These are phyloP conservation scores for Noccaea bulbosa DNA, from an alignment of 345 rosid species.

Conservation along the genomic window DNA sequence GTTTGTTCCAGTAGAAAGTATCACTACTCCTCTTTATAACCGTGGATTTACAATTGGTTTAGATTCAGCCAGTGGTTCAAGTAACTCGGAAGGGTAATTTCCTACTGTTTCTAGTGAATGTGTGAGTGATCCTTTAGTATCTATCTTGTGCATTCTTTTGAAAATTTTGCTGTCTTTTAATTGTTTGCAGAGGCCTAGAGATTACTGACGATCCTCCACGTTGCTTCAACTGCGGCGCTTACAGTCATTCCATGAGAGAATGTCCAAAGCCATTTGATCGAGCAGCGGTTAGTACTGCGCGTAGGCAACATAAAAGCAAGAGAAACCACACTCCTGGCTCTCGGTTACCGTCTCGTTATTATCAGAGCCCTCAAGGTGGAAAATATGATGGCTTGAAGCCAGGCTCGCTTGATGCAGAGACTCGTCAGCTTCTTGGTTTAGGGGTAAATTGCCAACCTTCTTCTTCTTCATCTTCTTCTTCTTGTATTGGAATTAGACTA, in stretches of 20 bases:
- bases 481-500: background rate
- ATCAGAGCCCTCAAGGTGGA: slow-evolving; percentile 68
- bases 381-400: slow-evolving; percentile 91
- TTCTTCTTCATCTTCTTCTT: background rate
- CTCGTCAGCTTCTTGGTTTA: slow-evolving; percentile 74
- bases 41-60: slow-evolving; percentile 85
- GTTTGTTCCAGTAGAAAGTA: slow-evolving; percentile 52
- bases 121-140: slow-evolving; percentile 6
- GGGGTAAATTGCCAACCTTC: slow-evolving; percentile 57
- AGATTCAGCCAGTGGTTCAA: slow-evolving; percentile 66
- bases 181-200: slow-evolving; percentile 66
- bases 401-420: slow-evolving; percentile 80
- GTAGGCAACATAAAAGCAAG: slow-evolving; percentile 74
- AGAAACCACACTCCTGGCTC: slow-evolving; percentile 61
- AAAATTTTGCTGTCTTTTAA: background rate
- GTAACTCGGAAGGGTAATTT: slow-evolving; percentile 69
- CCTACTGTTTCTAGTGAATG: background rate
- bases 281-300: slow-evolving; percentile 79
- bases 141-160: slow-evolving; percentile 11
- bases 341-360: slow-evolving; percentile 68
- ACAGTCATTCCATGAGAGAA: slow-evolving; percentile 83
- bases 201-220: slow-evolving; percentile 76
- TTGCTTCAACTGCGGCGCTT: slow-evolving; percentile 93
- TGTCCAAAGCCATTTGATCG: slow-evolving; percentile 88
- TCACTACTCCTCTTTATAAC: slow-evolving; percentile 79